These are phyloP conservation scores for Candida koratica DNA, from an alignment of 805 yeast species.

Conservation along the genomic window DNA sequence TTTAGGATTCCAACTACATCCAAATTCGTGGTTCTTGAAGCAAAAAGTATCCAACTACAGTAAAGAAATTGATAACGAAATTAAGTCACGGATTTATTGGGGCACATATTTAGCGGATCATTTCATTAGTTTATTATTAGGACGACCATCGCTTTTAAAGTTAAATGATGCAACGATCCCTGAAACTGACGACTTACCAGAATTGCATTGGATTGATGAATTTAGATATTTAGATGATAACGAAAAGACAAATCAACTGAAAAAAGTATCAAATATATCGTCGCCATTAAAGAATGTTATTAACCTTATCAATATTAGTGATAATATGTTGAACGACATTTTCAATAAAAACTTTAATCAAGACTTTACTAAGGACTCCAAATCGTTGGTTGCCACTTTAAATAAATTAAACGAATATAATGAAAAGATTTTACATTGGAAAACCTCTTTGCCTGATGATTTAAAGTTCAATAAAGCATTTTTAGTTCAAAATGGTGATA, in stretches of 20 bases:
- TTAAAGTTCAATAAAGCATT: conserved; percentile 45
- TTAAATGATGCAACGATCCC: conserved; percentile 57
- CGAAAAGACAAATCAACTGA: conserved; percentile 16
- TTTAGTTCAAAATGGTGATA: conserved; percentile 42
- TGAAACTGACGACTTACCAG: conserved; percentile 56
- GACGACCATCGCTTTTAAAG: conserved; percentile 54
- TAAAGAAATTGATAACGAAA: conserved; percentile 48
- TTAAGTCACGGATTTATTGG: conserved; percentile 62
- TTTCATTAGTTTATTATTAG: conserved; percentile 54
- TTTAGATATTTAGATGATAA: conserved; percentile 38
- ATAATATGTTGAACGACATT: conserved; percentile 42
- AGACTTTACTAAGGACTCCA: conserved; percentile 32
- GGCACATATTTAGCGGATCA: conserved; percentile 65
- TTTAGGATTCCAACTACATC: conserved; percentile 59
- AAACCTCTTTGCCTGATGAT: conserved; percentile 44
- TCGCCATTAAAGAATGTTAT: conserved; percentile 42
- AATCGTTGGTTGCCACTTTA: conserved; percentile 38
- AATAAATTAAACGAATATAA: conserved; percentile 45
- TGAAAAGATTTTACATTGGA: conserved; percentile 50
- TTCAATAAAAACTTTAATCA: conserved; percentile 37
- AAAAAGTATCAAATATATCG: conserved; percentile 34
- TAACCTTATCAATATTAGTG: conserved; percentile 41
- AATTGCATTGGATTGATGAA: conserved; percentile 59
- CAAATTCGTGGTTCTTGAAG: conserved; percentile 54
- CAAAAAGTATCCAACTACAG: conserved; percentile 32